phyloP scores from a whole-genome alignment of 2,329 filamentous ascomycete species.

The Podosphaera leucotricha region DNA sequence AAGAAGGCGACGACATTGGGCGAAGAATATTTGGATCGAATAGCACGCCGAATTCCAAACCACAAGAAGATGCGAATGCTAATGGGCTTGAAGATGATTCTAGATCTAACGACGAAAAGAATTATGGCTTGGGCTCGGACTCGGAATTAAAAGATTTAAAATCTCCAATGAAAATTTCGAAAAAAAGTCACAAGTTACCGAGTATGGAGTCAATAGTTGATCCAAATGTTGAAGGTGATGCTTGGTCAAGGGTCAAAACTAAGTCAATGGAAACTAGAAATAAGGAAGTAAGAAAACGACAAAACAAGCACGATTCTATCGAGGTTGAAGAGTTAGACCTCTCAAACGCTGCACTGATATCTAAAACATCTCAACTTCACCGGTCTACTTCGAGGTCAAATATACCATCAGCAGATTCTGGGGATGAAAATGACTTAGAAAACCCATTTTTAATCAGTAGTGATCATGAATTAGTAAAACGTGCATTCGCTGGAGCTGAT shows the following conservation, averaged over 20 bases:
- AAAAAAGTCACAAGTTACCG: neutral
- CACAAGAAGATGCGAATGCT: slow-evolving; percentile 37
- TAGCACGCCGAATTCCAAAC: slow-evolving; percentile 10
- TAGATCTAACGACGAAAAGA: slow-evolving; percentile 14
- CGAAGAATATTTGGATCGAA: slow-evolving; percentile 44
- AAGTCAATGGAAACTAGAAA: slow-evolving; percentile 7
- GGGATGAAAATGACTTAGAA: slow-evolving; percentile 20
- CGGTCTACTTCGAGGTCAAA: slow-evolving; percentile 10
- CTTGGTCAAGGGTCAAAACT: slow-evolving; percentile 13
- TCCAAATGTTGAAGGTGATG: slow-evolving; percentile 10
- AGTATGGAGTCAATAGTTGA: neutral
- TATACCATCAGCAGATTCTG: slow-evolving; percentile 8
- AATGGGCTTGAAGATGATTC: slow-evolving; percentile 19
- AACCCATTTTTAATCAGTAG: slow-evolving; percentile 29
- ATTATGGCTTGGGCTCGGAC: neutral
- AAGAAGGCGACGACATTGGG: slow-evolving; percentile 41
- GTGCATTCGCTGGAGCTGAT: slow-evolving; percentile 73
- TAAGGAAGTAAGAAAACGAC: slow-evolving; percentile 12
- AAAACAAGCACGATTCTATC: slow-evolving; percentile 13
- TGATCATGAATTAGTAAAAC: slow-evolving; percentile 46
- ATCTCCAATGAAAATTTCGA: neutral
- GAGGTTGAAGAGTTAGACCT: slow-evolving; percentile 15
- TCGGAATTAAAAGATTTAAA: no score
- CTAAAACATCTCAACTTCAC: slow-evolving; percentile 11
- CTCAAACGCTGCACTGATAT: slow-evolving; percentile 13